Evolutionary conservation across 2,329 filamentous ascomycete species (phyloP).

Genomic region (Botrytis byssoidea): DNA sequence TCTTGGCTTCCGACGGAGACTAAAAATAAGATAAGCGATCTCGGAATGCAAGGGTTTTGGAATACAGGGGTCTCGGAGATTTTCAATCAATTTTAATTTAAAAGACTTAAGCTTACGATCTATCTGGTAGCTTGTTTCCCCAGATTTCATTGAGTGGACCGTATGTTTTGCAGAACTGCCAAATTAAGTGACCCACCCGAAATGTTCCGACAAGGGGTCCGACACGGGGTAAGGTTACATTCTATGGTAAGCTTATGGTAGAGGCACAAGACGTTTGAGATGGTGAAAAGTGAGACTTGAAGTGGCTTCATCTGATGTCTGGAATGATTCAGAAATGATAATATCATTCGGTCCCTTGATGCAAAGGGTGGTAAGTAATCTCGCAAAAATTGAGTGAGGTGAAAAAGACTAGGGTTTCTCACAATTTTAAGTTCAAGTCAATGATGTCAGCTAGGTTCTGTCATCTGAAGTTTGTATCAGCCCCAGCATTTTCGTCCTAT

Average conservation of each 20-base stretch:
- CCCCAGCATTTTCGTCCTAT: background rate
- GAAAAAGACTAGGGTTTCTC: background rate
- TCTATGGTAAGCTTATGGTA: too few species aligned
- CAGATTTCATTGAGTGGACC: background rate
- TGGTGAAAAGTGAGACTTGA: slow-evolving; percentile 6
- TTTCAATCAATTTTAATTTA: background rate
- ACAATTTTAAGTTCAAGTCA: background rate
- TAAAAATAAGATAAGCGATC: slow-evolving; percentile 13
- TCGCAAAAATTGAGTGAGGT: background rate
- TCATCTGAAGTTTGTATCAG: slow-evolving; percentile 16
- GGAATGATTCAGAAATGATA: background rate
- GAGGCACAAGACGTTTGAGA: background rate
- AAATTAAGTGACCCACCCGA: background rate
- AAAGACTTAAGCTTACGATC: slow-evolving; percentile 12
- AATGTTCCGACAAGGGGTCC: background rate
- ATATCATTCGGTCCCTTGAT: background rate
- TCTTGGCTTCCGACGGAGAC: background rate
- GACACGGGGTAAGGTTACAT: background rate
- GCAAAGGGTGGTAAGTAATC: background rate
- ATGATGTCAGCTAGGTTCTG: background rate
- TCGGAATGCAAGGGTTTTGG: background rate
- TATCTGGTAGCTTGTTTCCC: slow-evolving; percentile 20
- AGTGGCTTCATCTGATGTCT: slow-evolving; percentile 16
- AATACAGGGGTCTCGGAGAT: background rate
- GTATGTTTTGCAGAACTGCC: background rate